These are phyloP conservation scores for Acanthochlamys bracteata DNA, from an alignment of 106 monocot genomes.

Conservation along the genomic window DNA sequence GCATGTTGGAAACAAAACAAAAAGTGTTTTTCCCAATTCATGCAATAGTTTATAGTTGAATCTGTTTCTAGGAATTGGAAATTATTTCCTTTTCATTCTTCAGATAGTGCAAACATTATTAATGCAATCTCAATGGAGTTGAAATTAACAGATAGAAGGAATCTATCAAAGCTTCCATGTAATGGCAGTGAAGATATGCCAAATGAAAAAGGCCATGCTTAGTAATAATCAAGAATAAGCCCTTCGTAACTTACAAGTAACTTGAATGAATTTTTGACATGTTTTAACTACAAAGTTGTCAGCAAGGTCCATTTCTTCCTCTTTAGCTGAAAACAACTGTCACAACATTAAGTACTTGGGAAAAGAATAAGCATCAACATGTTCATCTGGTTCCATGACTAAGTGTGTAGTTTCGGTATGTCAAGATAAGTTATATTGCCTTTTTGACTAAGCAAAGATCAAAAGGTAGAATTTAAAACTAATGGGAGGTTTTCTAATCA, in stretches of 20 bases:
- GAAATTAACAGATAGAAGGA: too few species aligned
- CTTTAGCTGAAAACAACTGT: constrained; percentile 83
- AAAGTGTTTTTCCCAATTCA: too few species aligned
- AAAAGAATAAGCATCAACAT: not conserved
- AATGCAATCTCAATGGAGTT: too few species aligned
- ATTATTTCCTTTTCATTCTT: too few species aligned
- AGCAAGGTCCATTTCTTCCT: constrained; percentile 78
- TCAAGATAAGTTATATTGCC: too few species aligned
- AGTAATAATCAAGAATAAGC: not conserved
- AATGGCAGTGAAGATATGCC: too few species aligned
- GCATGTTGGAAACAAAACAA: too few species aligned
- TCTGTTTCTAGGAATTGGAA: too few species aligned
- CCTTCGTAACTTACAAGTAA: constrained; percentile 40
- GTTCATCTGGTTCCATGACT: not conserved
- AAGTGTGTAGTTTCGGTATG: not conserved
- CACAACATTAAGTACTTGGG: constrained; percentile 1
- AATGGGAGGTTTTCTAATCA: not conserved
- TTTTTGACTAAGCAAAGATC: not conserved
- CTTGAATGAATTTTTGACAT: constrained; percentile 91
- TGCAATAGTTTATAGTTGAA: too few species aligned
- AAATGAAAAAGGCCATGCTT: not conserved
- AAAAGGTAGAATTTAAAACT: not conserved
- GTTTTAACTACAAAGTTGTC: constrained; percentile 96
- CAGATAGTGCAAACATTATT: too few species aligned
- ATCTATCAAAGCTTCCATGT: too few species aligned